Evolutionary conservation across 2,329 filamentous ascomycete genomes (phyloP).

Genomic region (Claviceps humidiphila): DNA sequence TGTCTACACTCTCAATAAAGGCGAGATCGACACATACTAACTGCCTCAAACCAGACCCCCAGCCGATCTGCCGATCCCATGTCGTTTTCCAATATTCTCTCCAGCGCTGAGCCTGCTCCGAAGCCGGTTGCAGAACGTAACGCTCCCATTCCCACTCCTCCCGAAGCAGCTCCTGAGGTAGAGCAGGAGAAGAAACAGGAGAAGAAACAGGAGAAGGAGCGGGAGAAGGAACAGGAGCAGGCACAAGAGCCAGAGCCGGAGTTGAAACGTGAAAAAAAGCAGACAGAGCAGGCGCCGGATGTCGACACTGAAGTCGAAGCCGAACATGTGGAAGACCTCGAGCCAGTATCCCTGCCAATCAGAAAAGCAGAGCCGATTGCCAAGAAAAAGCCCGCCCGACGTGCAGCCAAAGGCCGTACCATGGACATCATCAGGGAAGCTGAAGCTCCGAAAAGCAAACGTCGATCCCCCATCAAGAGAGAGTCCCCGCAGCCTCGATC

Average conservation of each 20-base stretch:
- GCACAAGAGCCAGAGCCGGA: constrained; percentile 4
- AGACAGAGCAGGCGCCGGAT: constrained; percentile 5
- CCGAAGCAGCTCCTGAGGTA: constrained; percentile 11
- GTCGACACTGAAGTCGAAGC: constrained; percentile 19
- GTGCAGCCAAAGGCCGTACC: constrained; percentile 35
- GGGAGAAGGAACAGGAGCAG: neutral
- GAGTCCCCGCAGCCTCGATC: constrained; percentile 34
- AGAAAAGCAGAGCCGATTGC: constrained; percentile 14
- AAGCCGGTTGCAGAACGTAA: constrained; percentile 32
- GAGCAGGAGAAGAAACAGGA: constrained; percentile 2
- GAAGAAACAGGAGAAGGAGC: neutral
- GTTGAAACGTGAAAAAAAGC: too few relatives aligned
- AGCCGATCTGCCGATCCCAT: constrained; percentile 73
- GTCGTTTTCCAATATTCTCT: constrained; percentile 92
- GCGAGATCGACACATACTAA: neutral
- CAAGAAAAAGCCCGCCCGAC: constrained; percentile 20
- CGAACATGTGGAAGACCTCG: constrained; percentile 19
- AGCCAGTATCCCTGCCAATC: constrained; percentile 15
- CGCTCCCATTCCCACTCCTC: constrained; percentile 27
- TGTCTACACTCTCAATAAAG: too few relatives aligned
- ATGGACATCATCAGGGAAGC: constrained; percentile 38
- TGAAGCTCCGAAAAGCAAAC: constrained; percentile 33
- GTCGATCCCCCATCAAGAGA: constrained; percentile 38
- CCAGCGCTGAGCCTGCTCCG: constrained; percentile 55
- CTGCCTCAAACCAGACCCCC: constrained; percentile 39